These are phyloP conservation scores for Hydrangea macrophylla DNA, from an alignment of 148 eudicot genomes.

Conservation along the genomic window DNA sequence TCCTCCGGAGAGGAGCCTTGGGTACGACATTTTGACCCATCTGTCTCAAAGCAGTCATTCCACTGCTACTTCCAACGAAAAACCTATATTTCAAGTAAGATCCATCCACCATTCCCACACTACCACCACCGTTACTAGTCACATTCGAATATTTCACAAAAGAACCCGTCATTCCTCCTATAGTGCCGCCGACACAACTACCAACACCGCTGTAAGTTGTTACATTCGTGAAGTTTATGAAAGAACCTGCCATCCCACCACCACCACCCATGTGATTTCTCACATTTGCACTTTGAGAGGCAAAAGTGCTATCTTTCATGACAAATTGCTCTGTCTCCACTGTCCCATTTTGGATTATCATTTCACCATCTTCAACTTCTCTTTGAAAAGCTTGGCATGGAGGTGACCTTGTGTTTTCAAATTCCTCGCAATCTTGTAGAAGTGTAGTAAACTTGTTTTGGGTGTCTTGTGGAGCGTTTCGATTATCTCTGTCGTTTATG, in stretches of 20 bases:
- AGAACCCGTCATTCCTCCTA: not conserved
- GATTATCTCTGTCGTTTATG: not conserved
- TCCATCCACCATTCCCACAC: not conserved
- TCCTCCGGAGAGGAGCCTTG: not conserved
- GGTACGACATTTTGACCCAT: not conserved
- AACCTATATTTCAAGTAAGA: constrained; percentile 8
- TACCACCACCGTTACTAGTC: constrained; percentile 1
- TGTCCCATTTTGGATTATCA: not conserved
- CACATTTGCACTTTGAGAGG: not conserved
- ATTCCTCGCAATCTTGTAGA: not conserved
- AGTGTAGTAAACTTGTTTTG: not conserved
- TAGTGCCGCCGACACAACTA: not conserved
- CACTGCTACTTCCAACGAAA: not conserved
- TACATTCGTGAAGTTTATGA: not conserved
- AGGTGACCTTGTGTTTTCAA: not conserved
- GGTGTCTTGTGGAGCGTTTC: not conserved
- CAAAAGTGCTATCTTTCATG: not conserved
- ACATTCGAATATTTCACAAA: not conserved
- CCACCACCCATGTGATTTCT: not conserved
- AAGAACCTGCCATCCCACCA: not conserved
- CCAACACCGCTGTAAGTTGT: not conserved
- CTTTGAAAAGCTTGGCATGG: not conserved
- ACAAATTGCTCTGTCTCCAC: not conserved
- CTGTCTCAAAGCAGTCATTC: constrained; percentile 7
- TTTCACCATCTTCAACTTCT: not conserved